Conservation (phyloP, 345 rosid species). For the Salix arbutifolia region DNA sequence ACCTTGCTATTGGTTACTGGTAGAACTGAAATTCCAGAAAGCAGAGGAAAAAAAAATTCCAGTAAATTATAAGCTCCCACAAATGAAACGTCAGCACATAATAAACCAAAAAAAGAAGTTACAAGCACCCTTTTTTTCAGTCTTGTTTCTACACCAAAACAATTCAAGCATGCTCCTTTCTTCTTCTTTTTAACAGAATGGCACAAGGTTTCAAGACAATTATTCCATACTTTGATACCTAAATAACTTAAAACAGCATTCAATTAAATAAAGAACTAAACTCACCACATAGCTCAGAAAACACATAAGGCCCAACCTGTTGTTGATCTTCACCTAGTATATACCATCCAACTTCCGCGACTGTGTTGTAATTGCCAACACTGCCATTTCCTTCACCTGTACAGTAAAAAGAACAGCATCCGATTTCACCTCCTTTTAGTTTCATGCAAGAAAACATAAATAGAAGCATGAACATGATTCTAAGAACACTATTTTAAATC, state of each 20-base stretch:
- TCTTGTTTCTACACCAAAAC: slow-evolving; percentile 3
- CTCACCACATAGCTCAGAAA: slow-evolving; percentile 70
- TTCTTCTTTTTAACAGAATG: background rate
- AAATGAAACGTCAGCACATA: background rate
- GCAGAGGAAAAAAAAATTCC: slow-evolving; percentile 10
- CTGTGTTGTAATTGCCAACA: slow-evolving; percentile 1
- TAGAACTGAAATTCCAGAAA: slow-evolving; percentile 26
- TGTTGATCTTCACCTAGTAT: slow-evolving; percentile 71
- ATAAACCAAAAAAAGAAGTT: background rate
- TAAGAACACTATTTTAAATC: background rate
- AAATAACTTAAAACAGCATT: background rate
- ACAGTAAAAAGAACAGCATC: background rate
- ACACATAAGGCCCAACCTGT: slow-evolving; percentile 64
- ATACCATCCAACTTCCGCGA: slow-evolving; percentile 63
- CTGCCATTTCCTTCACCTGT: slow-evolving; percentile 8
- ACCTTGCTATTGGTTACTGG: slow-evolving; percentile 27
- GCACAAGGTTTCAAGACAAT: slow-evolving; percentile 14
- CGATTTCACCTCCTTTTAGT: background rate
- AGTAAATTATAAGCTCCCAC: slow-evolving; percentile 22
- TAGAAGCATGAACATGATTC: background rate
- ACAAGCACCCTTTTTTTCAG: background rate
- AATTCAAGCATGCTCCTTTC: background rate
- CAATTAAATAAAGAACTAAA: background rate
- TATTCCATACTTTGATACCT: slow-evolving; percentile 10
- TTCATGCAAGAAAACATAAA: background rate